Conservation (phyloP, 768 basidiomycete species). For the Tylopilus plumbeoviolaceoides region DNA sequence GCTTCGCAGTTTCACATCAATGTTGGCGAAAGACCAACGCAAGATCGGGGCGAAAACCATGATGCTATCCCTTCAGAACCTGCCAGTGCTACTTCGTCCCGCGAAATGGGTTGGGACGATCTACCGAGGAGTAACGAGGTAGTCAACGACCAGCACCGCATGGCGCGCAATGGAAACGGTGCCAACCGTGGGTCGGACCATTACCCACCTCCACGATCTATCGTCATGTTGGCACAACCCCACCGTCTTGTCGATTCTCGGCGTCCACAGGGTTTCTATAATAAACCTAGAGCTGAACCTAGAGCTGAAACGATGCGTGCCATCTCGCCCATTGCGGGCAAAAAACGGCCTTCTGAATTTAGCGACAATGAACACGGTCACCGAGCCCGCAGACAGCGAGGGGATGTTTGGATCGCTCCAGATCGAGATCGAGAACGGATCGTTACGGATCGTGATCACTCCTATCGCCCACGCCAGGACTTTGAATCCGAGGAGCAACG, state of each 20-base stretch:
- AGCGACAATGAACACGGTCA: conserved; percentile 18
- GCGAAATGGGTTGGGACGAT: conserved; percentile 8
- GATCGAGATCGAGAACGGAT: conserved; percentile 5
- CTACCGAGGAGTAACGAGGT: conserved; percentile 5
- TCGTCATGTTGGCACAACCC: conserved; percentile 3
- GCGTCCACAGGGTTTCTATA: conserved; percentile 4
- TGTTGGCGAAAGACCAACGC: background rate
- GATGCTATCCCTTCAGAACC: conserved; percentile 9
- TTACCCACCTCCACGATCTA: conserved; percentile 11
- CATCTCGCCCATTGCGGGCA: conserved; percentile 12
- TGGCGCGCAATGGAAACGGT: conserved; percentile 1
- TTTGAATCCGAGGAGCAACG: conserved; percentile 15
- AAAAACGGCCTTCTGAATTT: conserved; percentile 22
- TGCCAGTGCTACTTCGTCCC: background rate
- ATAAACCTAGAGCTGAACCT: conserved; percentile 13
- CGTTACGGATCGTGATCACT: background rate
- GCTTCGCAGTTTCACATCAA: background rate
- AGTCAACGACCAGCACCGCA: conserved; percentile 9
- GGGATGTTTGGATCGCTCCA: conserved; percentile 16
- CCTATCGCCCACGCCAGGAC: conserved; percentile 9
- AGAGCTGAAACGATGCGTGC: conserved; percentile 19
- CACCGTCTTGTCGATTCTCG: conserved; percentile 1
- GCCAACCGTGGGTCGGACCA: conserved; percentile 4
- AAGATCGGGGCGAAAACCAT: background rate
- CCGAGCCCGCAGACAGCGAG: conserved; percentile 24